Conservation (phyloP, 306 rosid genomes). For the Gastrolobium bilobum region DNA sequence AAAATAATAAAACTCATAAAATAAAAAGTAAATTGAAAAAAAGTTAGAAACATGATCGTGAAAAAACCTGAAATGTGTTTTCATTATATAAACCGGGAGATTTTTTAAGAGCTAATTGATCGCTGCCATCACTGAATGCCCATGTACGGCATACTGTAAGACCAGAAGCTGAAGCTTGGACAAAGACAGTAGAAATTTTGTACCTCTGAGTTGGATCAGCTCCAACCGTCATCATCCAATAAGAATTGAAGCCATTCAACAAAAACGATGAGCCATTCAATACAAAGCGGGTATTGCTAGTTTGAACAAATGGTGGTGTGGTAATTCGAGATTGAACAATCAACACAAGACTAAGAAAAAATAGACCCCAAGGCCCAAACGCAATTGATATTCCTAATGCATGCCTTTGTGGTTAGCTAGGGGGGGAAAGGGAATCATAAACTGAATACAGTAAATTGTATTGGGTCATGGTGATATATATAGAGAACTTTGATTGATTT, state of each 20-base stretch:
- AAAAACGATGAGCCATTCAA: conserved; percentile 49
- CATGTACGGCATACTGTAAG: conserved; percentile 54
- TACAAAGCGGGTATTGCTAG: conserved; percentile 40
- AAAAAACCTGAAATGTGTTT: conserved; percentile 51
- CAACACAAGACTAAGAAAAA: background rate
- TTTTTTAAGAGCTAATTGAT: conserved; percentile 48
- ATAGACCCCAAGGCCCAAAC: background rate
- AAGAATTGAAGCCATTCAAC: conserved; percentile 63
- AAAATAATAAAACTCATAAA: no score
- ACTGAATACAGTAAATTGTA: background rate
- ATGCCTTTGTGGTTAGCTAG: background rate
- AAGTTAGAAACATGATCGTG: background rate
- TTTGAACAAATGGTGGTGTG: conserved; percentile 42
- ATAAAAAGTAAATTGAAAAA: background rate
- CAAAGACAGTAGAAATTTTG: conserved; percentile 48
- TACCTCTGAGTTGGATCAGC: conserved; percentile 42
- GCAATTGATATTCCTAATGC: background rate
- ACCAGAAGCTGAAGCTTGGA: conserved; percentile 48
- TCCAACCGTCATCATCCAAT: conserved; percentile 61
- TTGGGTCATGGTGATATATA: background rate
- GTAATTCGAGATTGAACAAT: background rate
- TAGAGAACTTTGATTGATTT: no score
- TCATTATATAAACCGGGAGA: conserved; percentile 58
- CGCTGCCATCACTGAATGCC: conserved; percentile 62
- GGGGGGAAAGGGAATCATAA: background rate